Evolutionary conservation across 164 flowering plant species (phyloP).

Genomic region (Aristolochia californica): DNA sequence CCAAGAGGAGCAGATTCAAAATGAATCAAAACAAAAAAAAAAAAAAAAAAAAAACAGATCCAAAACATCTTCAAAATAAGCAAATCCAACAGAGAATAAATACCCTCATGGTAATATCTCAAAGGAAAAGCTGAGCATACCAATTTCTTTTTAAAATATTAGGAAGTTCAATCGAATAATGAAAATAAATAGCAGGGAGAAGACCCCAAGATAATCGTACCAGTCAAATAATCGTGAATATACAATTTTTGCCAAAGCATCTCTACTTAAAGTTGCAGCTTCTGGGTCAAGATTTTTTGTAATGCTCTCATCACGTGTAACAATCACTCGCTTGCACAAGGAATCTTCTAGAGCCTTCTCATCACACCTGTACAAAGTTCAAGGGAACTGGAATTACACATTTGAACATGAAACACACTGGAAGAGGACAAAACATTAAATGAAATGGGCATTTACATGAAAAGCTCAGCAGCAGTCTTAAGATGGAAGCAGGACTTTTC

Average conservation of each 20-base stretch:
- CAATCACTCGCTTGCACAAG: conserved; percentile 75
- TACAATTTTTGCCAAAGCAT: conserved; percentile 76
- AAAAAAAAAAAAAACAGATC: too few species aligned
- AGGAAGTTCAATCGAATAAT: background rate
- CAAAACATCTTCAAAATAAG: too few species aligned
- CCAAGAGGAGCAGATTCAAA: background rate
- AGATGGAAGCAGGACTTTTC: conserved; percentile 68
- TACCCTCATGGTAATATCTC: background rate
- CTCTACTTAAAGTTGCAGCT: conserved; percentile 68
- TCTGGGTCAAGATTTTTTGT: conserved; percentile 74
- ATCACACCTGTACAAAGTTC: conserved; percentile 52
- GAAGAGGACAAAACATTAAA: background rate
- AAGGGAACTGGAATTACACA: too few species aligned
- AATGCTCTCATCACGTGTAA: conserved; percentile 82
- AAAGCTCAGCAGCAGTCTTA: conserved; percentile 67
- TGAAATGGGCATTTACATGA: conserved; percentile 33
- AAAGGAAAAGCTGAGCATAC: background rate
- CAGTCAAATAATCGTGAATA: conserved; percentile 81
- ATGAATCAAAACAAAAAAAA: too few species aligned
- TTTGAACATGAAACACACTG: too few species aligned
- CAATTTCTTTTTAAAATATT: background rate
- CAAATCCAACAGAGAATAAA: too few species aligned
- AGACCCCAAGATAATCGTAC: too few species aligned
- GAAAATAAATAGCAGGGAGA: too few species aligned
- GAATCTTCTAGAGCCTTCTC: conserved; percentile 77